A percentile compares a stretch with the other conserved stretches of the same genome.
Conservation (phyloP, 2,329 filamentous ascomycete genomes). For the Trichothecium roseum region DNA sequence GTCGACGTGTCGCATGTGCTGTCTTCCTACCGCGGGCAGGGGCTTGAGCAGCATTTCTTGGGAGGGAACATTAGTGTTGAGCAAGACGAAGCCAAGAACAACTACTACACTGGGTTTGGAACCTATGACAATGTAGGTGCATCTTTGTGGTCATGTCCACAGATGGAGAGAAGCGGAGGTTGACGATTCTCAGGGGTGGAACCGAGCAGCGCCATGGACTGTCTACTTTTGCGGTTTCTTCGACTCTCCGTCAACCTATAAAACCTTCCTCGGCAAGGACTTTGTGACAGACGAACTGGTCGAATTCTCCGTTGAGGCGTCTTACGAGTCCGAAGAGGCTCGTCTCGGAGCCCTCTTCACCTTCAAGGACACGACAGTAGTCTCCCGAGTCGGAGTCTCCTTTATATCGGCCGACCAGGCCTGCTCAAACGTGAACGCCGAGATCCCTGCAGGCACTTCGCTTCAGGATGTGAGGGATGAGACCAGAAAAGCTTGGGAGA, state of each 20-base stretch:
- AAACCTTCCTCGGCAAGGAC: slow-evolving; percentile 30
- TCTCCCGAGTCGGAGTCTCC: slow-evolving; percentile 54
- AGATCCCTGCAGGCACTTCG: slow-evolving; percentile 38
- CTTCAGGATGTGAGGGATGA: slow-evolving; percentile 32
- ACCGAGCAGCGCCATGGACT: slow-evolving; percentile 49
- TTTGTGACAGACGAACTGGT: slow-evolving; percentile 17
- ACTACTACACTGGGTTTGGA: slow-evolving; percentile 48
- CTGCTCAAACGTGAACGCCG: slow-evolving; percentile 44
- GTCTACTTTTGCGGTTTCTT: slow-evolving; percentile 56
- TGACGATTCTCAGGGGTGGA: slow-evolving; percentile 42
- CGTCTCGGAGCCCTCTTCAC: slow-evolving; percentile 43
- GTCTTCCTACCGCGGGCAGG: slow-evolving; percentile 48
- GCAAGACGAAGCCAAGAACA: slow-evolving; percentile 20
- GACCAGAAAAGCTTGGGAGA: slow-evolving; percentile 47
- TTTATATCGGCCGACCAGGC: slow-evolving; percentile 54
- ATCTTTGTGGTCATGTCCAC: too few species aligned
- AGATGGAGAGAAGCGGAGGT: too few species aligned
- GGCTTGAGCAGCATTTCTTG: slow-evolving; percentile 51
- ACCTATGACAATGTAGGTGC: slow-evolving; percentile 48
- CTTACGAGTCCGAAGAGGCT: slow-evolving; percentile 22
- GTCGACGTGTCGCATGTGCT: slow-evolving; percentile 59
- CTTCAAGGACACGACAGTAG: slow-evolving; percentile 35
- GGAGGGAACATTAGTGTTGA: slow-evolving; percentile 45
- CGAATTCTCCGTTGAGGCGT: slow-evolving; percentile 18
- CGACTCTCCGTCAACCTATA: slow-evolving; percentile 31